Evolutionary conservation across 2,329 filamentous ascomycete species (phyloP), one percentile per base, ranked within the genome.

Genomic region (Colletotrichum tamarilloi): DNA sequence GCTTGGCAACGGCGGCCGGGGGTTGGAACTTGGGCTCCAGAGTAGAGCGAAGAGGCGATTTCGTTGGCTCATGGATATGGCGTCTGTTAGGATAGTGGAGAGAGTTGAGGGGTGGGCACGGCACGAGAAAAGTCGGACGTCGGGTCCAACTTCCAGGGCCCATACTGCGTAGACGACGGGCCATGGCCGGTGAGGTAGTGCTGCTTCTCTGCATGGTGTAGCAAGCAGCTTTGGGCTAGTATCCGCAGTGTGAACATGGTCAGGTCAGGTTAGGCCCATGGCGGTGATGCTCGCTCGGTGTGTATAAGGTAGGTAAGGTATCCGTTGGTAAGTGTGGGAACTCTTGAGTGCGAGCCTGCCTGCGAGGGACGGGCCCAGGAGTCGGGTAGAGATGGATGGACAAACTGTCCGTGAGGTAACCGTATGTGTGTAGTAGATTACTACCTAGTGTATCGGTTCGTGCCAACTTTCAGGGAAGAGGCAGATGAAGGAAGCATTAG

Each of bases 1-100:
- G 14, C 55, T 70, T 73, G 66, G 70, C 66, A 63, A 60, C 66
- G 70, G 70, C 42, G 38, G 22, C 70, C 22, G 38, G 65, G 65
- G 65, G 65, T 57, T 30, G 38, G 38, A 42, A 42, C 14, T 42
- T 70, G 42, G 60, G n/a, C 24, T 59, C 46, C 32, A 49, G 58
- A 57, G 16, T 7, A 28, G 67, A 62, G 35, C 52, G 60, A 69
- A 68, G 59, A 19, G 65, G 59, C 8, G 14, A 16, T 28, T 56
- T 32, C 32, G 26, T 62, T 59, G 56, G 57, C 52, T 49, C 59
- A 63, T 59, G 59, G 16, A 58, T 55, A 52, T 16, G 57, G 26
- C 24, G 38, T 16, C 14, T 67, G 30, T 12, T 32, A 69, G 55
- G 57, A 19, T 63, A 38, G 46, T 62, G 35, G 64, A 62, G 46